These are phyloP conservation scores for Aspergillus uvarum DNA, from an alignment of 2,329 filamentous ascomycete genomes.

Conservation along the genomic window DNA sequence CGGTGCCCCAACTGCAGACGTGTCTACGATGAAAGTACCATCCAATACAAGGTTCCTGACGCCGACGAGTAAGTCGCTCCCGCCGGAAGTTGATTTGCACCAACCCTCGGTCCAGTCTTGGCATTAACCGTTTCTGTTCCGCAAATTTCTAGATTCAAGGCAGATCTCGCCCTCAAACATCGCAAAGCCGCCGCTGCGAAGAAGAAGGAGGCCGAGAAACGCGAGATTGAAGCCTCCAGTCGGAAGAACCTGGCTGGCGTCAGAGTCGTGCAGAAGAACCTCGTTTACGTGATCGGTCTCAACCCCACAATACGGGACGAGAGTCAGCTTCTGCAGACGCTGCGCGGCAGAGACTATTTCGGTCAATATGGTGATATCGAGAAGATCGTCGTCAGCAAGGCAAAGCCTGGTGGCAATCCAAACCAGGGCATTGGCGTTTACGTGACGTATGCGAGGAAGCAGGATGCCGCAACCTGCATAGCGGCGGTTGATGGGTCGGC, in stretches of 20 bases:
- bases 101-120: constrained; percentile 13
- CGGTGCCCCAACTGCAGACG: constrained; percentile 95
- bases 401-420: constrained; percentile 68
- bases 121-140: constrained; percentile 21
- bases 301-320: constrained; percentile 91
- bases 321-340: constrained; percentile 76
- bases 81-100: neutral
- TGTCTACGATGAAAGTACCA: constrained; percentile 94
- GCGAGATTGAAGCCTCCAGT: constrained; percentile 91
- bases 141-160: constrained; percentile 45
- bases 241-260: constrained; percentile 95
- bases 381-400: constrained; percentile 97
- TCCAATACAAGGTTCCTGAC: constrained; percentile 94
- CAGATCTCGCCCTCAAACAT: constrained; percentile 64
- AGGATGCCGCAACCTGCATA: constrained; percentile 88
- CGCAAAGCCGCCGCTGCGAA: constrained; percentile 87
- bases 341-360: constrained; percentile 90
- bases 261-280: constrained; percentile 94
- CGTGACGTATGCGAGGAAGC: constrained; percentile 92
- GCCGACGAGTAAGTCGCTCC: constrained; percentile 80
- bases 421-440: constrained; percentile 94
- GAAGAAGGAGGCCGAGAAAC: constrained; percentile 94
- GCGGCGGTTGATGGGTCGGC: constrained; percentile 86
- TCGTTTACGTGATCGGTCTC: constrained; percentile 95
- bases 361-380: constrained; percentile 98